Base-by-base conservation (phyloP, 306 rosid genomes). In the Mimosa pudica region DNA sequence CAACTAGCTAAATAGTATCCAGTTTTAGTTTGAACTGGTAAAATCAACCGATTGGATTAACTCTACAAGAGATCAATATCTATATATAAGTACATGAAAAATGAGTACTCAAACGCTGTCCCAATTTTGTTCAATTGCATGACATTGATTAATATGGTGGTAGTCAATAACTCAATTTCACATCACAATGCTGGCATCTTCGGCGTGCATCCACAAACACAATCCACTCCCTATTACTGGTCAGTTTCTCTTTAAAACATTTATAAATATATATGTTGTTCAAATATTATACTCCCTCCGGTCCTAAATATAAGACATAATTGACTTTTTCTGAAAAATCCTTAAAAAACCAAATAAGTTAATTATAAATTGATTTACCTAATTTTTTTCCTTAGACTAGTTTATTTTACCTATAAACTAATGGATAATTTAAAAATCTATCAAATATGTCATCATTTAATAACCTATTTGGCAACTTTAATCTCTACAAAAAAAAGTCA, bases 91-190 rank as follows among this genome's bases (percentile, higher is more conserved):
- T 5, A 17, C 3, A 16, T 17, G 35, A 9, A 30, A 61, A 10
- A 10, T 5, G 4, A 61, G 16, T 52, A 52, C 16, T 14, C 8
- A 16, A 52, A 52, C 3, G 52, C 12, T 16, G 58, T 14, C 66
- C 65, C 10, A 10, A 20, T 9, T 2, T 2, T 65, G 46, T 76
- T 81, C 58, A 20, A 75, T 68, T 81, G 36, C 69, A 64, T 71
- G 82, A 24, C 62, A 74, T 77, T 83, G 82, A 75, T 82, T 65
- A 66, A 75, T 84, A 85, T 24, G 30, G 89, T 87, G 88, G 81
- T 42, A 36, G 85, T 82, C 88, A 71, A 77, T 87, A 81, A 36
- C 85, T 82, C 88, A 71, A 77, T 87, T 83, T 52, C 78, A 75
- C 48, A 70, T 78, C 82, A 17, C 41, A 73, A 72, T 86, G 80